Evolutionary conservation across 805 yeast genomes (phyloP), one percentile per base, ranked within the genome.

Genomic region (Huiozyma naganishii): DNA sequence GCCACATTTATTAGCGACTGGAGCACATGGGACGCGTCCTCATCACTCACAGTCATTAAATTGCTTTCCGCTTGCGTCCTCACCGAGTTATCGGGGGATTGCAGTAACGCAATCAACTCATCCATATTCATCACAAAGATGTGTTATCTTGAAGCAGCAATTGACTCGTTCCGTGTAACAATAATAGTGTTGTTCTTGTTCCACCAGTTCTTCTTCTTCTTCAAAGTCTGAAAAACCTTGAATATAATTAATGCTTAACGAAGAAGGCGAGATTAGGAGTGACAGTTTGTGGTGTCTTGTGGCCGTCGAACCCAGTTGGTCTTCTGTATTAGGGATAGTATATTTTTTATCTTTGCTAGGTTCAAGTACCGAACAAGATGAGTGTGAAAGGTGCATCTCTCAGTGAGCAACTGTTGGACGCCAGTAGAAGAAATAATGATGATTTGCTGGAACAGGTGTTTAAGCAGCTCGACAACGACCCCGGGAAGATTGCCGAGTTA

Each of bases 341-440:
- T 2, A 17, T 17, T 17, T 17, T n/a, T n/a, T n/a, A n/a, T n/a
- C n/a, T n/a, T n/a, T n/a, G 33, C 33, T 30, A 30, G 23, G 23
- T 17, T 17, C 23, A 17, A 17, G 23, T 17, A 17, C 33, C 33
- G n/a, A 30, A 8, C 11, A 34, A 11, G 27, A 9, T 12, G 17
- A 9, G 17, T 5, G 37, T 17, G 27, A 17, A 75, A 49, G 95
- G 96, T 36, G 97, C 97, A 6, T 71, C 83, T 6, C 72, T 72
- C 45, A 65, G 73, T 17, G 90, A 90, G 61, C 95, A 86, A 66
- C 64, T 90, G 39, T 69, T 92, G 37, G 97, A 90, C 52, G 80
- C 90, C 3, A 80, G 94, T 7, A 79, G 97, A 58, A 72, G 96
- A 63, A 84, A 90, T 69, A 92, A 90, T 61, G 73, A 77, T 3